Evolutionary conservation across 495 filamentous ascomycete genomes (phyloP).

Genomic region (Penicillium paxilli): DNA sequence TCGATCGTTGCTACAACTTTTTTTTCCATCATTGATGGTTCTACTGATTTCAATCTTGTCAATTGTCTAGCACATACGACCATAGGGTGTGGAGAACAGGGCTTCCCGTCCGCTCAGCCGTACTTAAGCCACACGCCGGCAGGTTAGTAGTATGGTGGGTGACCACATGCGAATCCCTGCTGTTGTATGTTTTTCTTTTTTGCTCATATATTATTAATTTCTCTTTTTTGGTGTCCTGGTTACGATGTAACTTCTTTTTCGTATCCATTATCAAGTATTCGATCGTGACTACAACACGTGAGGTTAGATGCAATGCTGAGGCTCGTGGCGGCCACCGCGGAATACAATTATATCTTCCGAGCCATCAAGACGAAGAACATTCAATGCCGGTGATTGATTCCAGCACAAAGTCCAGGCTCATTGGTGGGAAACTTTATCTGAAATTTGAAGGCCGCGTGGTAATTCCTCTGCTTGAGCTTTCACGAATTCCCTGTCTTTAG

Average conservation of each 20-base stretch:
- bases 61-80: not conserved
- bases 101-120: not conserved
- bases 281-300: not conserved
- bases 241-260: not conserved
- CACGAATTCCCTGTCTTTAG: conserved; percentile 1
- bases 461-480: not conserved
- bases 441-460: not conserved
- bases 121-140: conserved; percentile 1
- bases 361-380: not conserved
- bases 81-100: conserved; percentile 1
- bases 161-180: conserved; percentile 1
- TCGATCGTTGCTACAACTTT: not conserved
- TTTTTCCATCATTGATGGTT: not conserved
- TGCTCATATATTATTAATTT: not conserved
- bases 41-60: not conserved
- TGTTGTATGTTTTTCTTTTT: not conserved
- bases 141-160: conserved; percentile 1
- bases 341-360: not conserved
- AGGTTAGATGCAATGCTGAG: not conserved
- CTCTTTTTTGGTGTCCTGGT: not conserved
- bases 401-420: not conserved
- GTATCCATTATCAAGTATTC: not conserved
- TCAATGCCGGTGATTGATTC: not conserved
- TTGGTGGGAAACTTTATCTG: not conserved
- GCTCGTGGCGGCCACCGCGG: not conserved